phyloP scores from a whole-genome alignment of 805 yeast species.

The Lachancea thermotolerans region DNA sequence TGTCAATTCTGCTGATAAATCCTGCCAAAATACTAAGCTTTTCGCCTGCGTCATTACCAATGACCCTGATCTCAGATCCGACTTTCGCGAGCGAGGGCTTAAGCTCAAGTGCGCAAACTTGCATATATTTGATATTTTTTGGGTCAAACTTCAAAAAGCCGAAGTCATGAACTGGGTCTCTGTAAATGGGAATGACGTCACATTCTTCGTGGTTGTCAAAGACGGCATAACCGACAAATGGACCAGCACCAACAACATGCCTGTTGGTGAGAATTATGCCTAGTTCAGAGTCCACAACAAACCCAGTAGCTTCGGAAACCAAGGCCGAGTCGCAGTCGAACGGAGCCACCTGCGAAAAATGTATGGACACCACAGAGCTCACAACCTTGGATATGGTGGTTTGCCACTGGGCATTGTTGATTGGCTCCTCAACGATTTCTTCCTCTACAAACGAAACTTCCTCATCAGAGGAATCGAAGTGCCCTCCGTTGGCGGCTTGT shows the following conservation, averaged over 20 bases:
- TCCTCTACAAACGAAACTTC: conserved; percentile 5
- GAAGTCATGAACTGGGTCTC: conserved; percentile 95
- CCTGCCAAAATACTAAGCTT: conserved; percentile 85
- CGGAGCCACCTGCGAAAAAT: conserved; percentile 76
- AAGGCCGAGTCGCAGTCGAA: conserved; percentile 81
- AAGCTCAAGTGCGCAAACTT: conserved; percentile 56
- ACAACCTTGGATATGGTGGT: conserved; percentile 75
- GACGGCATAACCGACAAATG: conserved; percentile 84
- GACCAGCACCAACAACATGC: conserved; percentile 95
- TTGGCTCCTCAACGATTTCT: conserved; percentile 1
- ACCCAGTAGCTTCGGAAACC: conserved; percentile 91
- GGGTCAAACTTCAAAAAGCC: conserved; percentile 84
- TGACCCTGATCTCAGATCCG: conserved; percentile 91
- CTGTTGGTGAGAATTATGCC: conserved; percentile 88
- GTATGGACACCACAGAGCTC: conserved; percentile 80
- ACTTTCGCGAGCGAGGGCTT: conserved; percentile 80
- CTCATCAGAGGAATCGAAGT: conserved; percentile 1
- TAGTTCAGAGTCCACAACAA: conserved; percentile 74
- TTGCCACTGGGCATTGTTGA: conserved; percentile 56
- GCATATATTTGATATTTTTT: conserved; percentile 61
- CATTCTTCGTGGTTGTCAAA: conserved; percentile 94
- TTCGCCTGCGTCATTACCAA: conserved; percentile 96
- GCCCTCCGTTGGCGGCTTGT: conserved; percentile 1
- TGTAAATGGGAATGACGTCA: conserved; percentile 73
- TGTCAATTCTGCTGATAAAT: conserved; percentile 67